Evolutionary conservation across 805 yeast species (phyloP), one percentile per base, ranked within the genome.

Genomic region (Metschnikowia lochheadii): DNA sequence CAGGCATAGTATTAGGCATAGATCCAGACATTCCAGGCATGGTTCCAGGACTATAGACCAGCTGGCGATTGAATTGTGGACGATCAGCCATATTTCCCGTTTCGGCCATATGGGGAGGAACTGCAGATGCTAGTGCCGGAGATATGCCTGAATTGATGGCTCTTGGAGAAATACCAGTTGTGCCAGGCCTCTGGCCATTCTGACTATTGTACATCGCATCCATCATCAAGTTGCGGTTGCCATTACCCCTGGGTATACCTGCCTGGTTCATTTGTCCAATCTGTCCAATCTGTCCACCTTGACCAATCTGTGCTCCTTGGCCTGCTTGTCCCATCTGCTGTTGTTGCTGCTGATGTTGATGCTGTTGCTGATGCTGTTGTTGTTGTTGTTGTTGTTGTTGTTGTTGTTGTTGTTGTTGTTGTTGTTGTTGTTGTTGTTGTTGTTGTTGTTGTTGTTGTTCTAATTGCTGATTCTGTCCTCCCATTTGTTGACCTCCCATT

Each of bases 171-270:
- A 34, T 23, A 4, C 18, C 38, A 6, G 32, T 11, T 15, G 46
- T 21, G 7, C 18, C 36, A 2, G 29, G 36, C 36, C 44, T 20
- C 26, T 41, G 44, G 17, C 44, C 44, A 41, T 41, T 41, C 18
- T 41, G 44, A 11, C 39, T 34, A 20, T 43, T 43, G n/a, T 33
- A 31, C 41, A 46, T 15, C 18, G 31, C 48, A 35, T 42, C 49
- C 50, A 18, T 23, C 40, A 20, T 48, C 52, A 32, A 35, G 48
- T 35, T 40, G 49, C 38, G 43, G 52, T 26, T 52, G 53, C 45
- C 17, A 17, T 21, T 32, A 6, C 41, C 21, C 33, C 33, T 20
- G 20, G 21, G 40, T 14, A 43, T 33, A 14, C 49, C 50, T 46
- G 48, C 44, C 37, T 45, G 55, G 26, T 31, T 20, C 11, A 21